Evolutionary conservation across 257 asterid genomes (phyloP).

Genomic region (Nicotiana paniculata): DNA sequence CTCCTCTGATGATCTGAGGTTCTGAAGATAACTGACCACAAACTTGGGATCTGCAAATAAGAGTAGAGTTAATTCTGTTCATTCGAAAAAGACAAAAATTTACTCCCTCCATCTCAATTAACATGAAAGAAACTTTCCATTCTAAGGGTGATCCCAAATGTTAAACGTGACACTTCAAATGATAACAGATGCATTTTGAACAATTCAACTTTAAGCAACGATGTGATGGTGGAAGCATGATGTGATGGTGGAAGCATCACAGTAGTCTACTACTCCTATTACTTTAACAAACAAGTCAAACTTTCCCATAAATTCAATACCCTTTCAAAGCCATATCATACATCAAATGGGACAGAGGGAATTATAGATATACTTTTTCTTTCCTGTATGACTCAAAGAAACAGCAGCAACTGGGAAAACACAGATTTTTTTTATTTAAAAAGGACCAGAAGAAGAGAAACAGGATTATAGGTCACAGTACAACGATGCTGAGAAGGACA

Average conservation of each 20-base stretch:
- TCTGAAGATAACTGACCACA: slow-evolving; percentile 63
- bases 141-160: background rate
- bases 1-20: slow-evolving; percentile 84
- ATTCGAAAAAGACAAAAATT: background rate
- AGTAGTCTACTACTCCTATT: background rate
- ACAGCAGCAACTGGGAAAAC: background rate
- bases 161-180: background rate
- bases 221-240: background rate
- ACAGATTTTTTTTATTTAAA: background rate
- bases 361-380: background rate
- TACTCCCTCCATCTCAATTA: background rate
- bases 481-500: slow-evolving; percentile 1
- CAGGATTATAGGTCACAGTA: background rate
- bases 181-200: background rate
- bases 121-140: background rate
- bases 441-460: background rate
- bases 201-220: background rate
- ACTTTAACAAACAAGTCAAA: background rate
- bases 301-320: background rate
- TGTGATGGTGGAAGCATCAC: background rate
- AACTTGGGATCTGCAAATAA: slow-evolving; percentile 51
- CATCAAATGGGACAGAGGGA: background rate
- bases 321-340: background rate
- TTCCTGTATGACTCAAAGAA: background rate
- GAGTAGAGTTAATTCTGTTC: background rate